Conservation (phyloP, 78 protist species). For the Anaeramoeba flamelloides region DNA sequence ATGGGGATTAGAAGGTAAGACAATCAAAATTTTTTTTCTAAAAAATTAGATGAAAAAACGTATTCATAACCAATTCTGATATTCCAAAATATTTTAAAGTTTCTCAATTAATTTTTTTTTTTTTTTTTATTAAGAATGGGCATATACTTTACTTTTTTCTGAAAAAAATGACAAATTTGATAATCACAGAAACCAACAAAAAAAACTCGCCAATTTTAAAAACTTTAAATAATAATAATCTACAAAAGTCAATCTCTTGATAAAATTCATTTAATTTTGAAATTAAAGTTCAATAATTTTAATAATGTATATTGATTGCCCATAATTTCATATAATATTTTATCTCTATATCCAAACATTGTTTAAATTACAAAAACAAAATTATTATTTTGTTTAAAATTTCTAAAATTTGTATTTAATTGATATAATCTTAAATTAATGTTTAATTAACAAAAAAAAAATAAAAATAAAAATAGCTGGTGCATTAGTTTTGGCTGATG, state of each 20-base stretch:
- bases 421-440: background rate
- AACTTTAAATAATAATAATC: too few relatives aligned
- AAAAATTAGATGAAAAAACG: background rate
- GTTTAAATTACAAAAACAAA: background rate
- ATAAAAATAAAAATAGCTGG: slow-evolving; percentile 54
- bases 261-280: too few relatives aligned
- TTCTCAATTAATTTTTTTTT: background rate
- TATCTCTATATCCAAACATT: background rate
- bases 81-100: background rate
- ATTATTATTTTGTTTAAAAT: background rate
- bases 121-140: too few relatives aligned
- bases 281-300: background rate
- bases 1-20: slow-evolving; percentile 7
- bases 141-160: too few relatives aligned
- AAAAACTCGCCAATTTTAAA: too few relatives aligned
- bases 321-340: background rate
- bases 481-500: slow-evolving; percentile 94
- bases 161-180: background rate
- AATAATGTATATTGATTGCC: background rate
- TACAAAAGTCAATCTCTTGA: too few relatives aligned
- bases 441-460: background rate
- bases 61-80: background rate
- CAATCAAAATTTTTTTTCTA: background rate
- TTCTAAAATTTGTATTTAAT: background rate
- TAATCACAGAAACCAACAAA: background rate